A percentile compares a stretch with the other conserved stretches of the same genome.
These are phyloP conservation scores for Mortierella sp. DNA, from an alignment of 371 early-diverging fungal species.

Conservation along the genomic window DNA sequence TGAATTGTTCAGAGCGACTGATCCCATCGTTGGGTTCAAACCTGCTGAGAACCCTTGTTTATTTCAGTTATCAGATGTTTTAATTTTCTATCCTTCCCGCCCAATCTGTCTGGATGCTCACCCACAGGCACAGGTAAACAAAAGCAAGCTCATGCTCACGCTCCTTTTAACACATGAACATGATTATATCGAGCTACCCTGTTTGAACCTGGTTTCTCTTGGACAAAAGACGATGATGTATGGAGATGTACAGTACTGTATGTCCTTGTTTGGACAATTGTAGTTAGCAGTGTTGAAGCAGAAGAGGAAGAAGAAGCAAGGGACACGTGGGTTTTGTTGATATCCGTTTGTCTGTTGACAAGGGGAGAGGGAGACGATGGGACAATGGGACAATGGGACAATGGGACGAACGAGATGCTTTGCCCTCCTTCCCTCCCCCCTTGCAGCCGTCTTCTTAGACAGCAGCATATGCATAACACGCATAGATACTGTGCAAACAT, in stretches of 20 bases:
- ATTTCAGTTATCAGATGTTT: neutral
- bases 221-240: neutral
- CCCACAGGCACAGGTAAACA: neutral
- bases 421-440: neutral
- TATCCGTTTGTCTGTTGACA: neutral
- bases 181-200: neutral
- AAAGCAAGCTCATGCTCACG: neutral
- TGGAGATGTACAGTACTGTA: no score
- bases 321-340: neutral
- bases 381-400: no score
- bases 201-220: neutral
- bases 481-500: neutral
- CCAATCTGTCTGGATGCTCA: constrained; percentile 6
- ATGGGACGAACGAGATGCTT: no score
- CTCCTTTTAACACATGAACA: neutral
- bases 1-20: neutral
- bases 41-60: neutral
- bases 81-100: neutral
- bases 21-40: neutral
- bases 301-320: neutral
- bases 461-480: neutral
- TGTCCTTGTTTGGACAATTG: no score
- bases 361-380: no score
- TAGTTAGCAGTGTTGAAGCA: neutral
- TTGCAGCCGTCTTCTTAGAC: no score